Conservation (phyloP, 1,284 basidiomycete genomes). For the Ceratorhiza oryzae-sativae region DNA sequence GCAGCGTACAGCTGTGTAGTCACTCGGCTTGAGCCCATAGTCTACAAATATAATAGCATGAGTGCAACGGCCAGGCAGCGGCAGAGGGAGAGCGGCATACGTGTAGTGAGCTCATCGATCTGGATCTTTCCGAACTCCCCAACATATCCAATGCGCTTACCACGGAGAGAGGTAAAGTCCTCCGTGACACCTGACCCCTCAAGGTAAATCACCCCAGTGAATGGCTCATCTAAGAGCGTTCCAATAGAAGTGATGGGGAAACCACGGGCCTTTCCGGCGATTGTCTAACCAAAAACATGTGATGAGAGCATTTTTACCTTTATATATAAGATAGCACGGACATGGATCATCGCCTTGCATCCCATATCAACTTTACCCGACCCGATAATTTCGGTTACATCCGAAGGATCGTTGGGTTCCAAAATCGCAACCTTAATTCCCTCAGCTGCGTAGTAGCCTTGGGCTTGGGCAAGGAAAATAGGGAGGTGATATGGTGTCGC, state of each 20-base stretch:
- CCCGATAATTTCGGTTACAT: slow-evolving; percentile 52
- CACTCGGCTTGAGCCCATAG: slow-evolving; percentile 48
- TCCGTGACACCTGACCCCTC: slow-evolving; percentile 50
- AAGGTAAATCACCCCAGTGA: slow-evolving; percentile 53
- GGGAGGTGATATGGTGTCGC: slow-evolving; percentile 52
- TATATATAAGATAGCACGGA: background rate
- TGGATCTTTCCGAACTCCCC: slow-evolving; percentile 55
- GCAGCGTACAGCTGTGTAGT: slow-evolving; percentile 52
- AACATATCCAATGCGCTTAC: slow-evolving; percentile 55
- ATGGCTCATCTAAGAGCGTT: slow-evolving; percentile 52
- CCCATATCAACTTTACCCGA: slow-evolving; percentile 52
- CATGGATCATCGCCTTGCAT: slow-evolving; percentile 48
- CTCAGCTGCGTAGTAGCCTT: slow-evolving; percentile 49
- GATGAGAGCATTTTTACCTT: background rate
- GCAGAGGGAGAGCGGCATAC: background rate
- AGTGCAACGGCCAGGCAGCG: background rate
- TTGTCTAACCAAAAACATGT: slow-evolving; percentile 49
- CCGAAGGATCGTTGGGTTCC: slow-evolving; percentile 53
- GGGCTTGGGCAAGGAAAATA: slow-evolving; percentile 51
- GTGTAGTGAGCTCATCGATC: slow-evolving; percentile 48
- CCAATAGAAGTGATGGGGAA: slow-evolving; percentile 52
- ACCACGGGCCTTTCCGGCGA: slow-evolving; percentile 51
- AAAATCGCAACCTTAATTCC: slow-evolving; percentile 53
- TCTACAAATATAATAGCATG: slow-evolving; percentile 3
- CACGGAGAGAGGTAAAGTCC: slow-evolving; percentile 51